These are phyloP conservation scores for Tubosaeta brunneosetosa DNA, from an alignment of 768 basidiomycete genomes.

Conservation along the genomic window DNA sequence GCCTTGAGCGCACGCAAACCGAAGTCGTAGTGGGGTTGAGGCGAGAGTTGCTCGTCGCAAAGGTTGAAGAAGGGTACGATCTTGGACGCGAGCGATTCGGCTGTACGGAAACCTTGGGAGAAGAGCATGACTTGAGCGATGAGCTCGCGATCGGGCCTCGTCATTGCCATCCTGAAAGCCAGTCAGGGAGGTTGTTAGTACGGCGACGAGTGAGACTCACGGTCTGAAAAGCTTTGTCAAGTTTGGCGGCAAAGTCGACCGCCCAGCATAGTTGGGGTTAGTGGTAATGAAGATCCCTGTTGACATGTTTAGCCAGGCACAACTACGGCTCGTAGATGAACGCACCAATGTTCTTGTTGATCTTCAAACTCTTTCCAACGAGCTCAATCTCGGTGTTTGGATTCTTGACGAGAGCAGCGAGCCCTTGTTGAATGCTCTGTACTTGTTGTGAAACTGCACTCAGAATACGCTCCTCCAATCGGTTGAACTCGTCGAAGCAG, in stretches of 20 bases:
- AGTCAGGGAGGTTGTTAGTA: conserved; percentile 6
- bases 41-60: conserved; percentile 93
- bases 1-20: conserved; percentile 96
- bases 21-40: conserved; percentile 98
- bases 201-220: conserved; percentile 41
- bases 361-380: conserved; percentile 88
- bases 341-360: conserved; percentile 89
- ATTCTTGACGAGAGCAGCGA: conserved; percentile 77
- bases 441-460: conserved; percentile 99
- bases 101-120: conserved; percentile 98
- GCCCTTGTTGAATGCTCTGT: conserved; percentile 95
- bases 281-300: conserved; percentile 97
- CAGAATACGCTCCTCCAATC: conserved; percentile 95
- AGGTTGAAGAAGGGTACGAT: conserved; percentile 99
- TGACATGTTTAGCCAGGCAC: conserved; percentile 7
- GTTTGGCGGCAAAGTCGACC: conserved; percentile 85
- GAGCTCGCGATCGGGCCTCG: conserved; percentile 93
- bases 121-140: conserved; percentile 99
- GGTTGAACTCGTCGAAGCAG: conserved; percentile 97
- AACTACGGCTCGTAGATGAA: not conserved
- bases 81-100: conserved; percentile 95
- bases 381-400: conserved; percentile 90
- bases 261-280: conserved; percentile 98
- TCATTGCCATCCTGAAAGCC: conserved; percentile 89
- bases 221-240: conserved; percentile 91